These are phyloP conservation scores for Leishmania major DNA, from an alignment of 208 protist species.

Conservation along the genomic window DNA sequence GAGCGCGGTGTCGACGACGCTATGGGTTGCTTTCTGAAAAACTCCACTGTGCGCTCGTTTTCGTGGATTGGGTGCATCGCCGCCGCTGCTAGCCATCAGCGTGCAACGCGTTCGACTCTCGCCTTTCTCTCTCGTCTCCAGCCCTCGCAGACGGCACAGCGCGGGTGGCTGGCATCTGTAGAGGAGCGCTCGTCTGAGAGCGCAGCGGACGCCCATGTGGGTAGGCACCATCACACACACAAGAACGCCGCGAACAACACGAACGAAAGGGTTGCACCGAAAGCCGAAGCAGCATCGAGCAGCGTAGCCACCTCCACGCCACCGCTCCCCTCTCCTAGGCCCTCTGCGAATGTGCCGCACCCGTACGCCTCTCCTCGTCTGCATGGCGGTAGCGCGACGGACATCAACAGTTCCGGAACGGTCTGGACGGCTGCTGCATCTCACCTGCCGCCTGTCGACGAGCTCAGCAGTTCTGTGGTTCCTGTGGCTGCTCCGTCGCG, in stretches of 20 bases:
- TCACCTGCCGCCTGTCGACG: not conserved
- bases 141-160: not conserved
- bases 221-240: not conserved
- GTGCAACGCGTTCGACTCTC: constrained; percentile 16
- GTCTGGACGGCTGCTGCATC: not conserved
- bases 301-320: not conserved
- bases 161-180: not conserved
- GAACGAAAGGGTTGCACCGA: not conserved
- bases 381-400: not conserved
- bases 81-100: constrained; percentile 6
- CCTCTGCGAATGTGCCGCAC: not conserved
- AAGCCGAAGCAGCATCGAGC: not conserved
- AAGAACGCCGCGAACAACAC: not conserved
- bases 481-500: not conserved
- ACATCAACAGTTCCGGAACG: not conserved
- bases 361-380: not conserved
- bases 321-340: not conserved
- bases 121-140: constrained; percentile 14
- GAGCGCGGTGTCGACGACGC: not conserved
- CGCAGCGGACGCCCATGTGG: not conserved
- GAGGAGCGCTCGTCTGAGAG: not conserved
- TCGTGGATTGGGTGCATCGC: constrained; percentile 20
- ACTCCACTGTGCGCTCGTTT: constrained; percentile 2
- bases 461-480: not conserved
- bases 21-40: not conserved